phyloP scores from a whole-genome alignment of 2,329 filamentous ascomycete genomes.

The Cordyceps cateniannulata region DNA sequence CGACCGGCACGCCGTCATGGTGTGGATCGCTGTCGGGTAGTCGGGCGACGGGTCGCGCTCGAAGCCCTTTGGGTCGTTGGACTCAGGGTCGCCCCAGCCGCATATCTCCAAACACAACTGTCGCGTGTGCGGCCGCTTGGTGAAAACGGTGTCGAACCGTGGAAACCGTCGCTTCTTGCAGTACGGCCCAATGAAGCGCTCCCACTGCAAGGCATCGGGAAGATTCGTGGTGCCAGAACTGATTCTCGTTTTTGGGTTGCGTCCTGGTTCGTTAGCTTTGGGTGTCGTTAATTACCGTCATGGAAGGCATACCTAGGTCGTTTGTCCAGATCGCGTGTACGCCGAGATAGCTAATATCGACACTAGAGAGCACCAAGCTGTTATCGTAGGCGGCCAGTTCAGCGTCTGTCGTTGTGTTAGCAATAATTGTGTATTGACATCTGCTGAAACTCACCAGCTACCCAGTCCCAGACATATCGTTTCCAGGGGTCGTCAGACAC shows the following conservation, averaged over 20 bases:
- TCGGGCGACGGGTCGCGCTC: slow-evolving; percentile 36
- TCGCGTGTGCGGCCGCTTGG: slow-evolving; percentile 61
- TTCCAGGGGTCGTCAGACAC: slow-evolving; percentile 67
- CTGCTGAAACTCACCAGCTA: slow-evolving; percentile 47
- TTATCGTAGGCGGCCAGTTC: slow-evolving; percentile 58
- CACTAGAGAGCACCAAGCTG: slow-evolving; percentile 61
- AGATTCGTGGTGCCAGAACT: slow-evolving; percentile 32
- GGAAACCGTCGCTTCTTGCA: slow-evolving; percentile 57
- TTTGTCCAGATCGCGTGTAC: slow-evolving; percentile 68
- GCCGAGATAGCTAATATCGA: slow-evolving; percentile 72
- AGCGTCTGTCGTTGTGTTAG: slow-evolving; percentile 37
- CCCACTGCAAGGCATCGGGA: slow-evolving; percentile 49
- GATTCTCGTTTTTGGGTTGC: slow-evolving; percentile 41
- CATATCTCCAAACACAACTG: slow-evolving; percentile 71
- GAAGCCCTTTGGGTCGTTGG: slow-evolving; percentile 35
- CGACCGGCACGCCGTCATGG: slow-evolving; percentile 70
- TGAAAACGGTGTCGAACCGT: slow-evolving; percentile 56
- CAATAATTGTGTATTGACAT: not conserved
- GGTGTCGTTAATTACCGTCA: slow-evolving; percentile 19
- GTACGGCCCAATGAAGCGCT: slow-evolving; percentile 55
- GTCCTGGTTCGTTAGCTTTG: slow-evolving; percentile 25
- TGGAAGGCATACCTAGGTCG: slow-evolving; percentile 47
- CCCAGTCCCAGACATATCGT: slow-evolving; percentile 72
- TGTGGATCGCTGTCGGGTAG: slow-evolving; percentile 51
- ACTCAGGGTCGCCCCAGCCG: slow-evolving; percentile 58